Percentiles rank a stretch among this genome's conserved stretches.
Conservation (phyloP, 768 basidiomycete genomes). For the Pulveroboletus sp. region DNA sequence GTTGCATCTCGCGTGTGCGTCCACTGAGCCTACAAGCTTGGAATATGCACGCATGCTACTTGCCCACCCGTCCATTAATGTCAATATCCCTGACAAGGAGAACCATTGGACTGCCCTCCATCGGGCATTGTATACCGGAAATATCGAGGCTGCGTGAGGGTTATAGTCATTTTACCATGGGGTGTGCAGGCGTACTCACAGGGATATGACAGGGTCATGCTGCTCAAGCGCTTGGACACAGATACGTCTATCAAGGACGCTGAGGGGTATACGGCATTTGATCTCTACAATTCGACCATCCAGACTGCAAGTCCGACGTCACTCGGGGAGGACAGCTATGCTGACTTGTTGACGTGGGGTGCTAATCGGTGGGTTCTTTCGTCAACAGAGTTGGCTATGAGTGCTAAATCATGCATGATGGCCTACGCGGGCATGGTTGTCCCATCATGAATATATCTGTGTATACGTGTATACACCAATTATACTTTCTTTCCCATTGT, state of each 20-base stretch:
- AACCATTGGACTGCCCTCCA: slow-evolving; percentile 91
- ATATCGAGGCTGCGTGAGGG: slow-evolving; percentile 63
- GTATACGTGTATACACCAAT: no score
- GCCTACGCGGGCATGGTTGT: not conserved
- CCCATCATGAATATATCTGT: not conserved
- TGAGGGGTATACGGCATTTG: slow-evolving; percentile 89
- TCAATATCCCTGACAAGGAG: slow-evolving; percentile 79
- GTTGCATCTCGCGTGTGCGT: slow-evolving; percentile 74
- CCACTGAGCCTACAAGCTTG: slow-evolving; percentile 54
- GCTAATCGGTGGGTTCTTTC: slow-evolving; percentile 54
- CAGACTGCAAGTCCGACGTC: slow-evolving; percentile 59
- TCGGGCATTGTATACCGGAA: slow-evolving; percentile 76
- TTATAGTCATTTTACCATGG: not conserved
- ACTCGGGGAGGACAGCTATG: slow-evolving; percentile 28
- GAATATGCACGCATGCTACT: slow-evolving; percentile 79
- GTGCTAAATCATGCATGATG: not conserved
- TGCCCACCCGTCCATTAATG: slow-evolving; percentile 66
- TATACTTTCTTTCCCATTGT: not conserved
- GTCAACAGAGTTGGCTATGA: not conserved
- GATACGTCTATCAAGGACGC: slow-evolving; percentile 71
- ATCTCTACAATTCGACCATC: slow-evolving; percentile 89
- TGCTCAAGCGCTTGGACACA: slow-evolving; percentile 70
- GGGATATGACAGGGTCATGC: slow-evolving; percentile 49
- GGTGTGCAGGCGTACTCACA: slow-evolving; percentile 11
- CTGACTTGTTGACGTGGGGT: slow-evolving; percentile 86